Base-by-base conservation (phyloP, 257 asterid genomes). In the Capsicum baccatum region DNA sequence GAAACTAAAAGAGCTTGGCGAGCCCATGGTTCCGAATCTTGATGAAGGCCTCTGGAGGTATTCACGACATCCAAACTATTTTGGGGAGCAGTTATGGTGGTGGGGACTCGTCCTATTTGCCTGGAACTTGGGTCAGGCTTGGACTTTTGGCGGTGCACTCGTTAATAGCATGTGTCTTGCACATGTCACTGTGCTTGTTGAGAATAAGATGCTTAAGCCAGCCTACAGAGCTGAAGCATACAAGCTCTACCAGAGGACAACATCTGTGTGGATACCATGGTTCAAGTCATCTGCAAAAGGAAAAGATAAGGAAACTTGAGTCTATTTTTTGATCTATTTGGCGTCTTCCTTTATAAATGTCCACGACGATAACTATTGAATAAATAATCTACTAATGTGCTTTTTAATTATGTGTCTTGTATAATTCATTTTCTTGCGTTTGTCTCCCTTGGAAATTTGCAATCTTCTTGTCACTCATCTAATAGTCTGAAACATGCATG, bases 41-140 rank as follows among this genome's bases (percentile, higher is more conserved):
- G 97, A 96, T 57, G 83, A 81, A 66, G 99, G 99, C 60, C 86
- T 94, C 37, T 96, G 99, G 99, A 74, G 63, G 74, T 94, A 89
- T 89, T 94, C 98, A 1, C 89, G 98, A 4, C 99, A 96, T 83
- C 99, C 98, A 1, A 96, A 96, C 90, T 96, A 96, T 81, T 88
- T 96, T 10, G 99, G 99, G 5, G 99, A 96, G 92, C 99, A 96
- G 87, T 57, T 96, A 81, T 96, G 98, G 99, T 96, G 99, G 99
- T 96, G 97, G 98, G 99, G 99, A 9, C 86, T 96, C 67, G 92
- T 42, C 47, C 84, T 92, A 71, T 91, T 93, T 55, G 94, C 92
- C 2, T 96, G 95, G 98, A 92, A 91, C 89, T 88, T 96, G 88
- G 98, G 87, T 63, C 69, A 62, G n/a, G 88, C 89, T 6, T 92